Conservation (phyloP, 208 protist species). For the Polymyxa betae region DNA sequence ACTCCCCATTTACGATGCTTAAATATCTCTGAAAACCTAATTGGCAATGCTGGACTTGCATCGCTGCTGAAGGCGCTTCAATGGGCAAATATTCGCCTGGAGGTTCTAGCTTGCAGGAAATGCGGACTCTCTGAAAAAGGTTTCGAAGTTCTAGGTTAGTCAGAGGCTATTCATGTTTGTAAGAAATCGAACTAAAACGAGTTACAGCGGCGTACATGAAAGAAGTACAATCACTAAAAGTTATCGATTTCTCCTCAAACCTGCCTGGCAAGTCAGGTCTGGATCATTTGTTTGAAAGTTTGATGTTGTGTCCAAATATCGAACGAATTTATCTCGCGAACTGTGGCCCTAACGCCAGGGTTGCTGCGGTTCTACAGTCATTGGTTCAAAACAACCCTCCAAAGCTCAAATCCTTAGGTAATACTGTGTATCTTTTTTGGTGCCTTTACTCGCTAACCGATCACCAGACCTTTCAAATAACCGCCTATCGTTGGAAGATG, state of each 20-base stretch:
- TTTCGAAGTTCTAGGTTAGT: constrained; percentile 14
- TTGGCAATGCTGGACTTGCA: neutral
- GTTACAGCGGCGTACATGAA: neutral
- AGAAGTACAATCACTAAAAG: neutral
- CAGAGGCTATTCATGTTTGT: neutral
- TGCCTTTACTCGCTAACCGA: neutral
- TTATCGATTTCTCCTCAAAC: neutral
- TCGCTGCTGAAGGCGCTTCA: neutral
- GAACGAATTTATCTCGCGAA: neutral
- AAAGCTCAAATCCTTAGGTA: neutral
- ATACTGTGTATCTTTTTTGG: neutral
- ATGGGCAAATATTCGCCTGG: neutral
- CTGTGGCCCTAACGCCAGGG: neutral
- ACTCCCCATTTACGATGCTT: neutral
- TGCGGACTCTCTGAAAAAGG: neutral
- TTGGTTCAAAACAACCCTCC: neutral
- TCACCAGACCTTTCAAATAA: neutral
- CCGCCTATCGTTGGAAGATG: neutral
- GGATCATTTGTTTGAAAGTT: neutral
- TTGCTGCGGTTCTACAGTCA: neutral
- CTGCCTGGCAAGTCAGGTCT: neutral
- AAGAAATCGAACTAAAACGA: neutral
- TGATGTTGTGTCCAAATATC: neutral
- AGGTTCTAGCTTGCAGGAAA: neutral
- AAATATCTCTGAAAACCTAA: neutral